Evolutionary conservation across 441 rosid genomes (phyloP).

Genomic region (Corymbia citriodora): DNA sequence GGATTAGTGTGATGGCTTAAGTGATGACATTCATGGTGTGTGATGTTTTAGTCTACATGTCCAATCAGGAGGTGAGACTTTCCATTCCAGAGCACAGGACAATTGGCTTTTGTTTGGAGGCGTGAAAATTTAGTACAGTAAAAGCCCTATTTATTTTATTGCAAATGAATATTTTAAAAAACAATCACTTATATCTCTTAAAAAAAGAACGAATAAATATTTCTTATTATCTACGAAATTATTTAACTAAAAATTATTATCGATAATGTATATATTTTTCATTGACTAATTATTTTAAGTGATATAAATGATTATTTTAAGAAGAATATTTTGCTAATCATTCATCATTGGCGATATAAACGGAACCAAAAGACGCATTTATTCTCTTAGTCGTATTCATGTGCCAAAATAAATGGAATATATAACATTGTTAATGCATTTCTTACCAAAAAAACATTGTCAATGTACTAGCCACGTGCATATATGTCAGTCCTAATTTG

Average conservation of each 20-base stretch:
- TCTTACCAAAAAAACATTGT: neutral
- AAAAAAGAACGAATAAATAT: too few relatives aligned
- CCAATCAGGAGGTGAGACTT: too few relatives aligned
- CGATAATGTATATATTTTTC: too few relatives aligned
- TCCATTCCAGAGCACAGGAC: neutral
- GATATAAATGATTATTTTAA: neutral
- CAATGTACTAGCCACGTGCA: neutral
- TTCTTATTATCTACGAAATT: too few relatives aligned
- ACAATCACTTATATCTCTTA: too few relatives aligned
- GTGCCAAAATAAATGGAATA: neutral
- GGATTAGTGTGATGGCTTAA: neutral
- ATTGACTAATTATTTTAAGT: too few relatives aligned
- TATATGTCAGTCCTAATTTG: neutral
- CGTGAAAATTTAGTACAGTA: rapidly evolving
- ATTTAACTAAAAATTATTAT: too few relatives aligned
- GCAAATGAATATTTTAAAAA: too few relatives aligned
- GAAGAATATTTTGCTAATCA: too few relatives aligned
- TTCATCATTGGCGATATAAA: too few relatives aligned
- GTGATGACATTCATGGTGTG: too few relatives aligned
- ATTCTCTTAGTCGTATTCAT: neutral
- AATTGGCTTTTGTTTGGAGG: neutral
- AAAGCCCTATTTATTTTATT: neutral
- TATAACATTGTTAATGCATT: neutral
- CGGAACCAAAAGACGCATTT: neutral
- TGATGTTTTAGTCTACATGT: neutral